Conservation (phyloP, 1,284 basidiomycete genomes). For the Thelephora terrestris region DNA sequence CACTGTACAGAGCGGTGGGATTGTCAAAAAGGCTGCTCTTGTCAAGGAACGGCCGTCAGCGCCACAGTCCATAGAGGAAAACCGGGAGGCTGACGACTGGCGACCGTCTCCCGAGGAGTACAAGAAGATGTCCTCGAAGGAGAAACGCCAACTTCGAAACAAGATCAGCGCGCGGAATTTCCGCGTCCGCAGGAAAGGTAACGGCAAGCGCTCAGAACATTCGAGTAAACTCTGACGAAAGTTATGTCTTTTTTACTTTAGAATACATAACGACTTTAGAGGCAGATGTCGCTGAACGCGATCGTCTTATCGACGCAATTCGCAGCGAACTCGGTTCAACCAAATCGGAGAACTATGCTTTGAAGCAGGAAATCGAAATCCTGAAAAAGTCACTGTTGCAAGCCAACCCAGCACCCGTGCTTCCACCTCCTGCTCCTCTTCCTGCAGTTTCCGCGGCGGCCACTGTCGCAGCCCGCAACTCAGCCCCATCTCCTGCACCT, state of each 20-base stretch:
- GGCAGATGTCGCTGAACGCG: conserved; percentile 87
- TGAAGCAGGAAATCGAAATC: conserved; percentile 75
- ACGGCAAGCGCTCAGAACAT: conserved; percentile 15
- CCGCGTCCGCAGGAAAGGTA: conserved; percentile 84
- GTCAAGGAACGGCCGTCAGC: conserved; percentile 28
- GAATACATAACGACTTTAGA: conserved; percentile 94
- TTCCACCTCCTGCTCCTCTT: conserved; percentile 38
- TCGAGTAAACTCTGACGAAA: conserved; percentile 8
- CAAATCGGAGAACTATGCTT: conserved; percentile 73
- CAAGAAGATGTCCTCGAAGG: conserved; percentile 90
- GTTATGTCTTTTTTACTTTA: conserved; percentile 17
- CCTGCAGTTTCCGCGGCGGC: conserved; percentile 22
- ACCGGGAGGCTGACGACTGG: conserved; percentile 59
- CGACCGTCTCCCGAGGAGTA: conserved; percentile 87
- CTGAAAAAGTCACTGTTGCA: conserved; percentile 75
- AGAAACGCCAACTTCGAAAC: conserved; percentile 93
- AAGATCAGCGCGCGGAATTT: conserved; percentile 97
- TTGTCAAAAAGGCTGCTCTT: conserved; percentile 42
- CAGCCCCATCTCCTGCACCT: conserved; percentile 15
- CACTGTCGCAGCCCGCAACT: conserved; percentile 8
- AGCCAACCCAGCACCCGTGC: conserved; percentile 30
- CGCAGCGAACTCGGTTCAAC: conserved; percentile 76
- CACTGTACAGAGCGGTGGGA: conserved; percentile 63
- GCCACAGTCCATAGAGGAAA: conserved; percentile 23
- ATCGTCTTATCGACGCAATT: conserved; percentile 83